These are phyloP conservation scores for Furcasterigmium sp. DNA, from an alignment of 2,329 filamentous ascomycete species.

Conservation along the genomic window DNA sequence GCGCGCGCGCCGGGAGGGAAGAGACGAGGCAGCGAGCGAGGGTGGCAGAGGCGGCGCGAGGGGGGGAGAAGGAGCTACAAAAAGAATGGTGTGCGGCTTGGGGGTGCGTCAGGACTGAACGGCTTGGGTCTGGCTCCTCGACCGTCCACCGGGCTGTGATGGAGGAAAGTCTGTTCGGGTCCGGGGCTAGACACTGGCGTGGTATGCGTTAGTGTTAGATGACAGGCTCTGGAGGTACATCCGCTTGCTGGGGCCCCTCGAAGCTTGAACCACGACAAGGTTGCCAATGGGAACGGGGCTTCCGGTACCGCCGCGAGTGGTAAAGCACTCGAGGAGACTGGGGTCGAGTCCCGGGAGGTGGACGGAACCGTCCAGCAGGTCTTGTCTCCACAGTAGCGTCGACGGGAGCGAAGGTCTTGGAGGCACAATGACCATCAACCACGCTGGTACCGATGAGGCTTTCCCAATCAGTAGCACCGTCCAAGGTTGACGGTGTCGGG, in stretches of 20 bases:
- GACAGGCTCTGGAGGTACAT: constrained; percentile 12
- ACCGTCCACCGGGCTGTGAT: constrained; percentile 5
- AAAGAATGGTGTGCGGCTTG: constrained; percentile 11
- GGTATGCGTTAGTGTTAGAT: constrained; percentile 9
- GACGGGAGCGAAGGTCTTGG: too few species aligned
- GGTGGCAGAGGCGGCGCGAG: constrained; percentile 2
- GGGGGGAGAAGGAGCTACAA: constrained; percentile 3
- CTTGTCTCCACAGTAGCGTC: too few species aligned
- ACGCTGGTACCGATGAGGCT: too few species aligned
- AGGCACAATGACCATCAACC: too few species aligned
- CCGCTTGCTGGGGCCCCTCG: constrained; percentile 12
- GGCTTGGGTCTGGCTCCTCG: constrained; percentile 5
- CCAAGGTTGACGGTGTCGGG: too few species aligned
- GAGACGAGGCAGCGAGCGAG: constrained; percentile 1
- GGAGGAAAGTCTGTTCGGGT: constrained; percentile 10
- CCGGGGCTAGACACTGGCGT: constrained; percentile 7
- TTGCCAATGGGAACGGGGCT: constrained; percentile 10
- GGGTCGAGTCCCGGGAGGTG: not conserved
- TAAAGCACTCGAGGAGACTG: not conserved
- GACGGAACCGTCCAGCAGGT: not conserved
- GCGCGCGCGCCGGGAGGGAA: not conserved
- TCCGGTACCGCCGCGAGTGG: constrained; percentile 4
- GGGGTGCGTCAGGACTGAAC: constrained; percentile 10
- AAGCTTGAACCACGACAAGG: constrained; percentile 14
- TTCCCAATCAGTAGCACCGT: too few species aligned